phyloP scores from a whole-genome alignment of 495 filamentous ascomycete genomes.

The Neurospora sp. region DNA sequence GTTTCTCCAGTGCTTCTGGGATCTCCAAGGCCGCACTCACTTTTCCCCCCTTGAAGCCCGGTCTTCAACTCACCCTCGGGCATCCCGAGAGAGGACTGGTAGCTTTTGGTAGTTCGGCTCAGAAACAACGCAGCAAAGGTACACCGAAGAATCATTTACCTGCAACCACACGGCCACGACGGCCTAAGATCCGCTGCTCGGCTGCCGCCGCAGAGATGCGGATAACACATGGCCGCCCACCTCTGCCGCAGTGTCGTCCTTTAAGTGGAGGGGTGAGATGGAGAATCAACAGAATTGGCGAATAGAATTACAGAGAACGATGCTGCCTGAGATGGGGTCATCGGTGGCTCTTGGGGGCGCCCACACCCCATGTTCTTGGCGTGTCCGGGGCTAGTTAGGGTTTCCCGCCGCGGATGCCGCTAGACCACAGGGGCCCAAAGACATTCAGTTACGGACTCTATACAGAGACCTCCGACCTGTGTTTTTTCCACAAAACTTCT shows the following conservation, averaged over 20 bases:
- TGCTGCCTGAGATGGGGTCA: not conserved
- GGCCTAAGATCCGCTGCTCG: not conserved
- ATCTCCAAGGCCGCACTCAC: not conserved
- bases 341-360: not conserved
- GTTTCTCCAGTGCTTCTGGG: not conserved
- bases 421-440: not conserved
- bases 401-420: not conserved
- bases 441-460: not conserved
- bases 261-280: not conserved
- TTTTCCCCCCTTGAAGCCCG: not conserved
- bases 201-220: not conserved
- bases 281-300: not conserved
- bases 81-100: not conserved
- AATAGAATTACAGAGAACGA: not conserved
- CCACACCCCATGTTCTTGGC: not conserved
- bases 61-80: not conserved
- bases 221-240: not conserved
- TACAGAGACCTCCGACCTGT: not conserved
- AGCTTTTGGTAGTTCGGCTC: not conserved
- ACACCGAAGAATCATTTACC: not conserved
- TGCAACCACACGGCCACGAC: not conserved
- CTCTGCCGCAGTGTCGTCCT: not conserved
- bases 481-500: not conserved
- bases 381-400: not conserved
- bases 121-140: not conserved